phyloP scores from a whole-genome alignment of 2,329 filamentous ascomycete genomes.

The Beauveria scarabaeidicola region DNA sequence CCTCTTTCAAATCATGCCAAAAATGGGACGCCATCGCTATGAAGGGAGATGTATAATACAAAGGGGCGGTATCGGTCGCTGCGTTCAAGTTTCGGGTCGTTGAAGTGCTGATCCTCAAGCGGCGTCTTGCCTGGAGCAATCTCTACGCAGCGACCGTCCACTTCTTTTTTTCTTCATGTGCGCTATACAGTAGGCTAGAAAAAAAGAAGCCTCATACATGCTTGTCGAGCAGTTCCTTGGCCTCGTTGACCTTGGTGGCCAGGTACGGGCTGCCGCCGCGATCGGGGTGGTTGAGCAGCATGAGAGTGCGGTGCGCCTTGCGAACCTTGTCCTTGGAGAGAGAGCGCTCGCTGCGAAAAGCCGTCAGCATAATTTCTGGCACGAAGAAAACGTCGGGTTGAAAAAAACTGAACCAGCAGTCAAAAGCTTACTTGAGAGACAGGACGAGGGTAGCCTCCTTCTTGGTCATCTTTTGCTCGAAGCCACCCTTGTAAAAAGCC shows the following conservation, averaged over 20 bases:
- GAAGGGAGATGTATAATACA: conserved; percentile 31
- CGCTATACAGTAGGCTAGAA: not conserved
- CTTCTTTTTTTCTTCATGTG: not conserved
- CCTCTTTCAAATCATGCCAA: conserved; percentile 24
- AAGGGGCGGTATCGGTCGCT: not conserved
- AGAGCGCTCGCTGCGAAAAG: conserved; percentile 62
- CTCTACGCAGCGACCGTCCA: not conserved
- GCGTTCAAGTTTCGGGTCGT: not conserved
- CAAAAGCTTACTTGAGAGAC: conserved; percentile 63
- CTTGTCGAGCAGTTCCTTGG: conserved; percentile 93
- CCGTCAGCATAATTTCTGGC: not conserved
- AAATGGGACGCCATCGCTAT: conserved; percentile 37
- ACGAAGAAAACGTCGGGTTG: too few species aligned
- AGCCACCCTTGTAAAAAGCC: conserved; percentile 97
- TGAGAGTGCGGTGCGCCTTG: conserved; percentile 89
- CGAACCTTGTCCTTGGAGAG: conserved; percentile 89
- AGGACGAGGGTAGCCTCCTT: conserved; percentile 87
- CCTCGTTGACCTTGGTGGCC: conserved; percentile 96
- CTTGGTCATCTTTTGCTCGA: conserved; percentile 88
- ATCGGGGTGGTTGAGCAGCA: conserved; percentile 97
- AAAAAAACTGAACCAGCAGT: not conserved
- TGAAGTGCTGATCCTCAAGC: not conserved
- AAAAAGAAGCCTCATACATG: conserved; percentile 19
- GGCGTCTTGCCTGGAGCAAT: not conserved
- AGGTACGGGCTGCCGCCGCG: conserved; percentile 93